phyloP scores from a whole-genome alignment of 1,139 yeast genomes.

The Komagataea norvegica region DNA sequence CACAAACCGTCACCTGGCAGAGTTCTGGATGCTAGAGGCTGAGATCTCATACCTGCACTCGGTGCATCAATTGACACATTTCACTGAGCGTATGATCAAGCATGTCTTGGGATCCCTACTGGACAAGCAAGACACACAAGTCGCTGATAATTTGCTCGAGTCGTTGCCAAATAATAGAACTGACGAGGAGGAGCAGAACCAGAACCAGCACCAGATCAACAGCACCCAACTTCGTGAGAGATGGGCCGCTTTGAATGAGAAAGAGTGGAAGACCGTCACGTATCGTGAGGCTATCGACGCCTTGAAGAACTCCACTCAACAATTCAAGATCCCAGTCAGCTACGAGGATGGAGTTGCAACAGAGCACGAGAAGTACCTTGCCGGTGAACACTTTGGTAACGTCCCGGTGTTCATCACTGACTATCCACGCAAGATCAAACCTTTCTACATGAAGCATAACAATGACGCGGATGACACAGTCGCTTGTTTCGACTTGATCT shows the following conservation, averaged over 20 bases:
- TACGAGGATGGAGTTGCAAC: slow-evolving; percentile 79
- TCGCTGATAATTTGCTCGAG: slow-evolving; percentile 40
- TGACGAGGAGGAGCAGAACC: too few relatives aligned
- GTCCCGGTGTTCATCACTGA: slow-evolving; percentile 84
- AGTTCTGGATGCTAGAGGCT: slow-evolving; percentile 97
- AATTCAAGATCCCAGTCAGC: slow-evolving; percentile 34
- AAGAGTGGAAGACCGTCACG: slow-evolving; percentile 65
- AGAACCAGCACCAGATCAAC: too few relatives aligned
- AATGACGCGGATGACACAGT: slow-evolving; percentile 50
- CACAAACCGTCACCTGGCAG: slow-evolving; percentile 87
- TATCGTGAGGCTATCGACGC: slow-evolving; percentile 70
- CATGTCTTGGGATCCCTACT: slow-evolving; percentile 41
- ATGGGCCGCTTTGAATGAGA: slow-evolving; percentile 28
- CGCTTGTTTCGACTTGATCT: slow-evolving; percentile 81
- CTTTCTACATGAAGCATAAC: slow-evolving; percentile 79
- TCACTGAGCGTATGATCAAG: slow-evolving; percentile 69
- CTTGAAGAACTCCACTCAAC: slow-evolving; percentile 33
- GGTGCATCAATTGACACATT: slow-evolving; percentile 54
- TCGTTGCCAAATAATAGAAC: slow-evolving; percentile 35
- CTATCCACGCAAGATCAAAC: slow-evolving; percentile 75
- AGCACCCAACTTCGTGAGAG: slow-evolving; percentile 28
- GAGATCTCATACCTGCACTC: slow-evolving; percentile 67
- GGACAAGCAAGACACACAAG: slow-evolving; percentile 31
- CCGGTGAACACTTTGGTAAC: slow-evolving; percentile 58
- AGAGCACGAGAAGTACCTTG: slow-evolving; percentile 89